Evolutionary conservation across 192 early-diverging fungal species (phyloP).

Genomic region (Backusella tuberculispora): DNA sequence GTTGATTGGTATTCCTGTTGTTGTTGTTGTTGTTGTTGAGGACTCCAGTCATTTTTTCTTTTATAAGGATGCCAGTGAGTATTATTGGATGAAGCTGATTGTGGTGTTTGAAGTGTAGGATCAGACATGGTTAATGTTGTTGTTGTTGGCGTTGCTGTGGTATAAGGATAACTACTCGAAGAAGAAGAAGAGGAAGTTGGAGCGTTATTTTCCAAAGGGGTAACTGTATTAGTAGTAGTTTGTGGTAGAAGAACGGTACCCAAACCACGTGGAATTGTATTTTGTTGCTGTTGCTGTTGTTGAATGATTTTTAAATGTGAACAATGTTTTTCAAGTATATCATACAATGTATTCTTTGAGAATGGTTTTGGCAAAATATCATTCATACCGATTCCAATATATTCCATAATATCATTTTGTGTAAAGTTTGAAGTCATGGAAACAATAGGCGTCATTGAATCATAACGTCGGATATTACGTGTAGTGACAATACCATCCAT

Average conservation of each 20-base stretch:
- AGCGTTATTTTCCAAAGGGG: background rate
- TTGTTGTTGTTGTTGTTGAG: no score
- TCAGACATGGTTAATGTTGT: background rate
- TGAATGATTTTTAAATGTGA: constrained; percentile 53
- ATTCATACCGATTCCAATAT: constrained; percentile 74
- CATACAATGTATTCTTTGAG: constrained; percentile 48
- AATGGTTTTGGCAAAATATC: constrained; percentile 78
- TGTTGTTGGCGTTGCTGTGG: background rate
- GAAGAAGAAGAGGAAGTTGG: no score
- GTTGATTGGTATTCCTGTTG: no score
- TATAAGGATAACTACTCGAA: background rate
- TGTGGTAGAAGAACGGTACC: background rate
- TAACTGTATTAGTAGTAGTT: background rate
- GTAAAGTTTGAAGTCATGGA: constrained; percentile 80
- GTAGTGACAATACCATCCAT: constrained; percentile 75
- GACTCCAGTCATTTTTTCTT: no score
- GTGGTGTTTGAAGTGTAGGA: no score
- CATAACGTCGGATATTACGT: constrained; percentile 68
- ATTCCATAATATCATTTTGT: constrained; percentile 65
- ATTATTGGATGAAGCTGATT: no score
- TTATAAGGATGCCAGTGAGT: no score
- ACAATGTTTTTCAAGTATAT: constrained; percentile 64
- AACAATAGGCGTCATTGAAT: constrained; percentile 71
- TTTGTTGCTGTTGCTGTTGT: constrained; percentile 3
- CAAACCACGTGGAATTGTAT: background rate